Conservation (phyloP, 352 stramenopile species). For the Globisporangium recalcitrans region DNA sequence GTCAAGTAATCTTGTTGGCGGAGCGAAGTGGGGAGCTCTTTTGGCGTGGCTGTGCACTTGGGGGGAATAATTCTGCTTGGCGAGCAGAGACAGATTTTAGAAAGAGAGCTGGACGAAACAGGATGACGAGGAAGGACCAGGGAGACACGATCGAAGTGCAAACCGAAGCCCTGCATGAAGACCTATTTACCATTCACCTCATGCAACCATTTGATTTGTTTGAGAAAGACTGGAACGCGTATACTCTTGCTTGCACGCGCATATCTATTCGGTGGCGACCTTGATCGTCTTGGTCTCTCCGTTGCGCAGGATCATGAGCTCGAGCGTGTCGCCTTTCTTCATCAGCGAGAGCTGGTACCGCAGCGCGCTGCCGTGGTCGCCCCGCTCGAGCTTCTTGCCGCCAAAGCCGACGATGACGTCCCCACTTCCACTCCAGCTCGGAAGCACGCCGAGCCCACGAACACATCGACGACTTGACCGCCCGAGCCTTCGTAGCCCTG, state of each 20-base stretch:
- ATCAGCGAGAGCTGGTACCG: constrained; percentile 53
- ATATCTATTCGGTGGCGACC: constrained; percentile 38
- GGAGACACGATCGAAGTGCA: not conserved
- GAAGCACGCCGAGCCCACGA: constrained; percentile 42
- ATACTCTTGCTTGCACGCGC: not conserved
- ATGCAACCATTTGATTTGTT: not conserved
- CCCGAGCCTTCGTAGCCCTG: constrained; percentile 37
- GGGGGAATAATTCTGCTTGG: not conserved
- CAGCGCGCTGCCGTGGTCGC: constrained; percentile 44
- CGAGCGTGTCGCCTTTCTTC: constrained; percentile 42
- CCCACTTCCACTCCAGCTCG: constrained; percentile 40
- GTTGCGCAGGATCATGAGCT: constrained; percentile 38
- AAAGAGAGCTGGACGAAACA: not conserved
- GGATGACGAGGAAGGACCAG: not conserved
- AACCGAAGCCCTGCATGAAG: not conserved
- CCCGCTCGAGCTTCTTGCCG: constrained; percentile 36
- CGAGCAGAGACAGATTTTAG: not conserved
- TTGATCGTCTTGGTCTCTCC: constrained; percentile 33
- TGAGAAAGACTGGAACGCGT: not conserved
- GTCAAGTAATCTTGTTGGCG: not conserved
- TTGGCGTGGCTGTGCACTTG: not conserved
- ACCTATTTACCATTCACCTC: not conserved
- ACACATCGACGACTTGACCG: constrained; percentile 44
- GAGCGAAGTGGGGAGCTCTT: not conserved
- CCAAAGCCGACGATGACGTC: constrained; percentile 51